A percentile compares a stretch with the other conserved stretches of the same genome.
Evolutionary conservation across 148 eudicot genomes (phyloP).

Genomic region (Fagopyrum tataricum): DNA sequence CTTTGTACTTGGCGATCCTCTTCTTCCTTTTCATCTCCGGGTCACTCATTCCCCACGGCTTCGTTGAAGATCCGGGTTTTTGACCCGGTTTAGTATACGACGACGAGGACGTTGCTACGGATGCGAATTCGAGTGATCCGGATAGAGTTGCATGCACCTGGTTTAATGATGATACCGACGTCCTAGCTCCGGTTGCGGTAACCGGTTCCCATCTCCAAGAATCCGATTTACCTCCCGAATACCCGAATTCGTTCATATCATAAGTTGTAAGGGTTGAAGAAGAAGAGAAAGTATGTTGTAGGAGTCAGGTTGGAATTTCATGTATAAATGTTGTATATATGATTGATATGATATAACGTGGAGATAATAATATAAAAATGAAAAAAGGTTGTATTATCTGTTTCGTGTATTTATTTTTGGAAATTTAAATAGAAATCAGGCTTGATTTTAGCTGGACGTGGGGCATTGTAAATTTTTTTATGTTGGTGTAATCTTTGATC

Average conservation of each 20-base stretch:
- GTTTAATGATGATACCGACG: background rate
- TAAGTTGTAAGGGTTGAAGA: background rate
- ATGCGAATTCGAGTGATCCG: background rate
- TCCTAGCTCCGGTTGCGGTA: background rate
- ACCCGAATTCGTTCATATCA: conserved; percentile 2
- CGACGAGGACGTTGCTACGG: background rate
- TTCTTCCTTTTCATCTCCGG: conserved; percentile 25
- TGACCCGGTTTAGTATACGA: background rate
- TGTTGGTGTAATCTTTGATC: background rate
- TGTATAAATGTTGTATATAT: background rate
- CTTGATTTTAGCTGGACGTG: conserved; percentile 5
- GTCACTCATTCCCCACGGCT: conserved; percentile 4
- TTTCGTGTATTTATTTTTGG: too few species aligned
- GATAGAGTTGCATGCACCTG: conserved; percentile 1
- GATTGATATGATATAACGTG: background rate
- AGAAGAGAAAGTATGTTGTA: background rate
- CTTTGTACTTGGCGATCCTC: conserved; percentile 28
- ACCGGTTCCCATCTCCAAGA: background rate
- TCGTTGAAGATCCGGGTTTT: background rate
- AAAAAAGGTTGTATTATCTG: background rate
- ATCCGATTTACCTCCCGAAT: background rate
- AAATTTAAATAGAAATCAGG: background rate
- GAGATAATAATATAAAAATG: conserved; percentile 4
- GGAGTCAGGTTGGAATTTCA: background rate
- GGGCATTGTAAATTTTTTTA: background rate